Conservation (phyloP, 352 stramenopile species). For the Pythium phragmiticola region DNA sequence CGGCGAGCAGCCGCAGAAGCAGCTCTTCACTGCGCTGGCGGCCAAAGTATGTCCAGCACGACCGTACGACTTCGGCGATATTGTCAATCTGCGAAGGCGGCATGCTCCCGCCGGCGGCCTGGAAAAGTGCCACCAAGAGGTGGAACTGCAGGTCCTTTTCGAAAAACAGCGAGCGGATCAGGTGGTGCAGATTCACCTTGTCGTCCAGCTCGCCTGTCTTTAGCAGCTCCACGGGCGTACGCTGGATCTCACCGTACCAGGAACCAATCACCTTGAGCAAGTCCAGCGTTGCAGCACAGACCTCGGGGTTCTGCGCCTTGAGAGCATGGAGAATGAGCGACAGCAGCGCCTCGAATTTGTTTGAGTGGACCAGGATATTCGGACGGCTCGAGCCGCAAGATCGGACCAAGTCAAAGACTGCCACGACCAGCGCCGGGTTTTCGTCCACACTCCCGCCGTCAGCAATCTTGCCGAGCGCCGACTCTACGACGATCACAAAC, state of each 20-base stretch:
- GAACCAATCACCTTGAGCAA: constrained; percentile 65
- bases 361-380: constrained; percentile 63
- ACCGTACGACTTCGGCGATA: constrained; percentile 68
- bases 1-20: constrained; percentile 49
- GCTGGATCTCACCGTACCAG: constrained; percentile 71
- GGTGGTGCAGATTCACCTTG: constrained; percentile 55
- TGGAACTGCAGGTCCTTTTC: constrained; percentile 79
- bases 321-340: constrained; percentile 59
- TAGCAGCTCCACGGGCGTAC: constrained; percentile 50
- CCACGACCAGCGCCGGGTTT: constrained; percentile 43
- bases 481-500: constrained; percentile 57
- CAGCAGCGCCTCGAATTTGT: constrained; percentile 64
- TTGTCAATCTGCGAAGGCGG: constrained; percentile 60
- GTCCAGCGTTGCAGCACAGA: constrained; percentile 50
- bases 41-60: constrained; percentile 74
- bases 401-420: constrained; percentile 61
- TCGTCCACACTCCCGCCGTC: constrained; percentile 49
- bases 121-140: constrained; percentile 64
- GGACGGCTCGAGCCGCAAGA: constrained; percentile 54
- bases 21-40: constrained; percentile 61
- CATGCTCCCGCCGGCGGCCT: constrained; percentile 57
- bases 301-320: constrained; percentile 65
- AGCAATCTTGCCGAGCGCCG: constrained; percentile 54
- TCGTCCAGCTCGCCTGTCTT: constrained; percentile 45
- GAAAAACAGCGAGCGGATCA: constrained; percentile 76